phyloP scores from a whole-genome alignment of 1,139 yeast species.

The Pichia kudriavzevii region DNA sequence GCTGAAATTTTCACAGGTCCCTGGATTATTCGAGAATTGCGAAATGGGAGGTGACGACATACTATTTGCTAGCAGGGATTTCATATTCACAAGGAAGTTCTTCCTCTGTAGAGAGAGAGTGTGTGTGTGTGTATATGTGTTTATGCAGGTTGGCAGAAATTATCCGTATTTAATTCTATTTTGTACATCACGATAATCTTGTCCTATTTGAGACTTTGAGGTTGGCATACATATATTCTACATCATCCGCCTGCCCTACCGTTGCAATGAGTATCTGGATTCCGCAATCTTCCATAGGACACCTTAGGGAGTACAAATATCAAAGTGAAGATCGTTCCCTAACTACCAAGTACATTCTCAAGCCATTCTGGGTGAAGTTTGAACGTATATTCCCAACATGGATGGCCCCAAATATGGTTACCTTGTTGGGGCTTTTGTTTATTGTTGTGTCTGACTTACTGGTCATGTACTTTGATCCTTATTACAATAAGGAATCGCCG shows the following conservation, averaged over 20 bases:
- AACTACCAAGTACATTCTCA: constrained; percentile 64
- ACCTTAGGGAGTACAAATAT: constrained; percentile 32
- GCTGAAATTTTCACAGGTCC: too few species aligned
- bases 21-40: too few species aligned
- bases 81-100: too few species aligned
- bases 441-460: constrained; percentile 56
- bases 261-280: constrained; percentile 25
- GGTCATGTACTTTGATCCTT: constrained; percentile 70
- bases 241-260: background rate
- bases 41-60: too few species aligned
- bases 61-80: too few species aligned
- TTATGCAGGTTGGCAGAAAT: too few species aligned
- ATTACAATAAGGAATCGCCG: constrained; percentile 54
- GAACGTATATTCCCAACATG: constrained; percentile 69
- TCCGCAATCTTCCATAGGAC: constrained; percentile 21
- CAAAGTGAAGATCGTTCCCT: constrained; percentile 78
- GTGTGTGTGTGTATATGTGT: too few species aligned
- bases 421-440: constrained; percentile 69
- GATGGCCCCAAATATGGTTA: constrained; percentile 87
- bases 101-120: too few species aligned
- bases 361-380: constrained; percentile 72
- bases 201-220: too few species aligned
- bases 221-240: background rate
- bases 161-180: too few species aligned
- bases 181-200: too few species aligned